These are phyloP conservation scores for Omphalotus guepiniiformis DNA, from an alignment of 768 basidiomycete species.

Conservation along the genomic window DNA sequence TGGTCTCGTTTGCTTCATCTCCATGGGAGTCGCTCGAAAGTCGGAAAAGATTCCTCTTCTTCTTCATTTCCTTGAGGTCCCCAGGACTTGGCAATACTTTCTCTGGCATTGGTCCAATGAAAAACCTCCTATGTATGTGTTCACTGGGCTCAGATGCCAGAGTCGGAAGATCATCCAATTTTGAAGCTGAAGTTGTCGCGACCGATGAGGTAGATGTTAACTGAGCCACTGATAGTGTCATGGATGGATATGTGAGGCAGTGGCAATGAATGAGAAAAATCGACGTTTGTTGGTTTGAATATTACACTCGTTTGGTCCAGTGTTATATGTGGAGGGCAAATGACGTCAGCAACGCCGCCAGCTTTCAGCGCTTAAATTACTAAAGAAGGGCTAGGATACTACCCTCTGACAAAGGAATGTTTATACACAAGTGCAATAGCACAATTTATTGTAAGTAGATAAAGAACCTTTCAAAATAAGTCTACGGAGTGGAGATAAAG, in stretches of 20 bases:
- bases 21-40: slow-evolving; percentile 15
- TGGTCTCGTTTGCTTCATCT: slow-evolving; percentile 32
- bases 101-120: slow-evolving; percentile 77
- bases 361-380: neutral
- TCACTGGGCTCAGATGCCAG: slow-evolving; percentile 5
- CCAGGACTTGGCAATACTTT: slow-evolving; percentile 42
- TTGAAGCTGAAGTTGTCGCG: slow-evolving; percentile 3
- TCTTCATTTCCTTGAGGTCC: slow-evolving; percentile 25
- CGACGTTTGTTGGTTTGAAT: no score
- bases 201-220: neutral
- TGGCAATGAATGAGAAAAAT: no score
- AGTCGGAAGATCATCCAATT: slow-evolving; percentile 1
- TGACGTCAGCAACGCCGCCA: neutral
- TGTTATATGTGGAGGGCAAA: neutral
- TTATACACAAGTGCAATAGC: no score
- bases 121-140: slow-evolving; percentile 50
- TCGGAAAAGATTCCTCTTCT: slow-evolving; percentile 17
- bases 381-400: neutral
- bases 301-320: no score
- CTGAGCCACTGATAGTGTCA: neutral
- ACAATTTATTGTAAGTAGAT: no score
- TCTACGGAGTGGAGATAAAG: neutral
- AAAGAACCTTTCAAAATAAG: no score
- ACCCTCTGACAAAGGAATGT: no score
- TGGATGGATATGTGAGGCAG: neutral